Base-by-base conservation (phyloP, 345 rosid genomes). In the Durio zibethinus region DNA sequence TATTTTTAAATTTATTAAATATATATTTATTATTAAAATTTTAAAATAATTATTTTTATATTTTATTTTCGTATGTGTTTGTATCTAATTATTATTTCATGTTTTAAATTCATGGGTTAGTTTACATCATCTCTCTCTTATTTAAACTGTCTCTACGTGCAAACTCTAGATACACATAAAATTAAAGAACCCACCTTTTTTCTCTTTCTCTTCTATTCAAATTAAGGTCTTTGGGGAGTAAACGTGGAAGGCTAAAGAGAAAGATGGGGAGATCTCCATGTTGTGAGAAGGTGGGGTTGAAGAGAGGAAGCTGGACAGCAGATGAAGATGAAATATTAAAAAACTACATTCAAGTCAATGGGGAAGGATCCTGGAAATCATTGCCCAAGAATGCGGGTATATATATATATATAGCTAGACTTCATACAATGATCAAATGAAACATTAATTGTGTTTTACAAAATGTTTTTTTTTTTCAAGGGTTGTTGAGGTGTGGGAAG, bases 291-390 rank as follows among this genome's bases (percentile, higher is more conserved):
- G 85, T 89, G 6, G 97, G 97, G 63, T 74, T 94, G 78, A 94
- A 86, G 88, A 89, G 75, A 82, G 98, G 97, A n/a, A 89, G 95
- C 81, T 94, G 98, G 98, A 90, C 98, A 0, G 81, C 88, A 0
- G 97, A 92, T 77, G 98, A 94, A 87, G 98, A 94, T 81, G 82
- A 85, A 79, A 80, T 86, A 35, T 79, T 92, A 76, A 84, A 87
- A 47, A 84, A 77, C 16, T 92, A 90, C 83, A 90, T 92, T 77
- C 93, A 84, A 40, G 83, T 85, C 57, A 82, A 90, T 79, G 98
- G 97, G 7, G 92, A 92, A 80, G 97, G 98, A 48, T 89, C 91
- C 4, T 94, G 98, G 98, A 84, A 92, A 60, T 89, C 97, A 48
- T 85, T 94, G 21, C 94, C 98, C 81, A 89, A 87, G 82, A 88